These are phyloP conservation scores for Lecanosticta acicola DNA, from an alignment of 2,329 filamentous ascomycete species.

Conservation along the genomic window DNA sequence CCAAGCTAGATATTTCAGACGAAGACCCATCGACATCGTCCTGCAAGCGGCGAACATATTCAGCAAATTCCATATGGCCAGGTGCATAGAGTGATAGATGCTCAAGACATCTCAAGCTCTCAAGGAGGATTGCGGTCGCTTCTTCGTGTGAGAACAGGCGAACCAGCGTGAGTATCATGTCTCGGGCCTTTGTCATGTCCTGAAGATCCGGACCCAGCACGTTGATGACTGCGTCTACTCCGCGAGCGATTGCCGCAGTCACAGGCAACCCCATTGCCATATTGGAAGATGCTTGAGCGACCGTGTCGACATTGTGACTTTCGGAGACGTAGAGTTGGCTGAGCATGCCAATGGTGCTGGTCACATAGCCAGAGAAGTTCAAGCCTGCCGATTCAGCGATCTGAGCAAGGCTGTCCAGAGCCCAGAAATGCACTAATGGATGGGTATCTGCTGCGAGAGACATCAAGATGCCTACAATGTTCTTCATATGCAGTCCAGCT, in stretches of 20 bases:
- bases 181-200: conserved; percentile 83
- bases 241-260: conserved; percentile 74
- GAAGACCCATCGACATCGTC: conserved; percentile 66
- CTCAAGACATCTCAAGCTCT: conserved; percentile 77
- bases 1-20: conserved; percentile 68
- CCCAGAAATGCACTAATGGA: conserved; percentile 93
- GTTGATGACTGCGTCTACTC: conserved; percentile 92
- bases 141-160: conserved; percentile 70
- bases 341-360: conserved; percentile 85
- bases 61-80: conserved; percentile 73
- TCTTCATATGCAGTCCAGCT: conserved; percentile 91
- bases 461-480: conserved; percentile 96
- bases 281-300: conserved; percentile 78
- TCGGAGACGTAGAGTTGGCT: conserved; percentile 89
- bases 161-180: conserved; percentile 83
- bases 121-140: conserved; percentile 62
- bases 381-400: conserved; percentile 89
- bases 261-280: conserved; percentile 81
- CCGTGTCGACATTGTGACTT: conserved; percentile 79
- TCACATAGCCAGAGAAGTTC: conserved; percentile 85
- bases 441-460: conserved; percentile 94
- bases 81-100: conserved; percentile 90
- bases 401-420: conserved; percentile 76
- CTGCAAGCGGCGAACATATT: conserved; percentile 79
- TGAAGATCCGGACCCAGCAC: conserved; percentile 93